A percentile compares a stretch with the other conserved stretches of the same genome.
Evolutionary conservation across 306 rosid genomes (phyloP).

Genomic region (Malus sylvestris): DNA sequence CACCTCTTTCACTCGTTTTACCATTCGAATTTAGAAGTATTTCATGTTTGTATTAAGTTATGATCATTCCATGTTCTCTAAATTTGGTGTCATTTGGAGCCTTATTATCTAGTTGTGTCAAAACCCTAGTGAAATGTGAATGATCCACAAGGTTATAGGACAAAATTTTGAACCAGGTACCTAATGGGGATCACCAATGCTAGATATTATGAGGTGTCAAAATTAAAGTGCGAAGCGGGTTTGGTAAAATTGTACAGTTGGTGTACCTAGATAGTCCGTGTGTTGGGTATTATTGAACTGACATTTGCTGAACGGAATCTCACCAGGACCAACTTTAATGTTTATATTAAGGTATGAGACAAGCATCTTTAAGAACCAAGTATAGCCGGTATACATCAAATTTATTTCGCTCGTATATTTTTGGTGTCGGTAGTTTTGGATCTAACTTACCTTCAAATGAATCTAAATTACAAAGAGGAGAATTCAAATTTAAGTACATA

Average conservation of each 20-base stretch:
- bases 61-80: neutral
- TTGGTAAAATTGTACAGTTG: neutral
- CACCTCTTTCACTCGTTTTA: neutral
- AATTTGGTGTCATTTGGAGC: too few relatives aligned
- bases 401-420: neutral
- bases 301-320: neutral
- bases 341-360: neutral
- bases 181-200: neutral
- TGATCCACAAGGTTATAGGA: neutral
- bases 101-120: neutral
- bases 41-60: neutral
- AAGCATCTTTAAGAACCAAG: neutral
- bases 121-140: neutral
- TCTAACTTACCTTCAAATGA: neutral
- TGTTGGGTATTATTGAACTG: neutral
- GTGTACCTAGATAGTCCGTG: neutral
- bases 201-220: neutral
- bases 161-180: neutral
- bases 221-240: neutral
- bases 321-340: neutral
- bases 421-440: neutral
- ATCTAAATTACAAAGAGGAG: too few relatives aligned
- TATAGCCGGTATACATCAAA: neutral
- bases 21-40: neutral
- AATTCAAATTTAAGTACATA: neutral